Percentiles rank a stretch among this genome's conserved stretches.
Evolutionary conservation across 768 basidiomycete species (phyloP).

Genomic region (Lactarius hengduanensis): DNA sequence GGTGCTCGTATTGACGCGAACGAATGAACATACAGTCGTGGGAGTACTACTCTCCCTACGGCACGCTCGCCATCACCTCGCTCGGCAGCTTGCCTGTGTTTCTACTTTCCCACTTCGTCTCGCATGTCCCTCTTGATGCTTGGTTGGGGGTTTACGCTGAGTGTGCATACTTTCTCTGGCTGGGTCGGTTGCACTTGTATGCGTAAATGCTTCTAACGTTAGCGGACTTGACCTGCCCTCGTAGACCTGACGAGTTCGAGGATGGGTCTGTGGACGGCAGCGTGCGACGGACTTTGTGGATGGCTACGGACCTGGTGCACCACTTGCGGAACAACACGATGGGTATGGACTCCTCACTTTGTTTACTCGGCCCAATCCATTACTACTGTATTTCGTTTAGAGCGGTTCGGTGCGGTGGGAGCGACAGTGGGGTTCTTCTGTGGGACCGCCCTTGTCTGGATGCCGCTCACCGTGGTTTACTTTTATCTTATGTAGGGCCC

Average conservation of each 20-base stretch:
- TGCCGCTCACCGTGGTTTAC: constrained; percentile 6
- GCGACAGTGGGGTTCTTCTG: constrained; percentile 14
- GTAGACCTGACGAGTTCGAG: constrained; percentile 6
- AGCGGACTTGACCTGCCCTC: not conserved
- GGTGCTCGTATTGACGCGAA: not conserved
- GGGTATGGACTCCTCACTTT: not conserved
- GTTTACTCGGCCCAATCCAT: not conserved
- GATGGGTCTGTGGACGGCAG: not conserved
- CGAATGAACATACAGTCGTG: not conserved
- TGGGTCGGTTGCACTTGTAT: not conserved
- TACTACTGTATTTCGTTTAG: not conserved
- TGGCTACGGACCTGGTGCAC: not conserved
- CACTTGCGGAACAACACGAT: constrained; percentile 9
- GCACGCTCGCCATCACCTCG: constrained; percentile 5
- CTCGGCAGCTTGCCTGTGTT: constrained; percentile 10
- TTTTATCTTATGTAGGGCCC: not conserved
- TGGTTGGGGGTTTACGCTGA: not conserved
- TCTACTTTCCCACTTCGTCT: constrained; percentile 3
- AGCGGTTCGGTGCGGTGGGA: constrained; percentile 12
- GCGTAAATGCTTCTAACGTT: not conserved
- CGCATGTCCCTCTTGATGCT: not conserved
- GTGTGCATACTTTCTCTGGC: not conserved
- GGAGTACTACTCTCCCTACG: constrained; percentile 3
- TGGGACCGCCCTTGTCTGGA: constrained; percentile 13
- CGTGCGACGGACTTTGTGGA: not conserved